Percentiles rank a stretch among this genome's conserved stretches.
Conservation (phyloP, 1,284 basidiomycete genomes). For the Ustilago lituana region DNA sequence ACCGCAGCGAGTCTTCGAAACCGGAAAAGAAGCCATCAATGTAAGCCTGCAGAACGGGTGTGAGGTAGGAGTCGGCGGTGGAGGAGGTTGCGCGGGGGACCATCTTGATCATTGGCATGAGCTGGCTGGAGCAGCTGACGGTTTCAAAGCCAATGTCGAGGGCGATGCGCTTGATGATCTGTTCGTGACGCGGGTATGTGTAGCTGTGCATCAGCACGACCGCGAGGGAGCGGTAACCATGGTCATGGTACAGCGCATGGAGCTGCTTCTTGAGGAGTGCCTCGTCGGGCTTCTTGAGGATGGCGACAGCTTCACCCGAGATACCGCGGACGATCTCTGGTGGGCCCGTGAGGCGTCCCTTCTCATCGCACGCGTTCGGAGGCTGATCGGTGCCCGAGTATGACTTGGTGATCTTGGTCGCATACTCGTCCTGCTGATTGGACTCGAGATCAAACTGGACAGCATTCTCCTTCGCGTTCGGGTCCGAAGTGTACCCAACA, state of each 20-base stretch:
- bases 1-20: conserved; percentile 78
- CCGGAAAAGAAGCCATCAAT: conserved; percentile 91
- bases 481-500: conserved; percentile 90
- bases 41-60: conserved; percentile 84
- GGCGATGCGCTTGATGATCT: conserved; percentile 78
- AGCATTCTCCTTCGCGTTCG: conserved; percentile 76
- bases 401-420: conserved; percentile 21
- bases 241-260: conserved; percentile 74
- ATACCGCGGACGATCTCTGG: conserved; percentile 80
- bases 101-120: conserved; percentile 90
- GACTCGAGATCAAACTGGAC: conserved; percentile 54
- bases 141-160: conserved; percentile 83
- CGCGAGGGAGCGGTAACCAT: conserved; percentile 84
- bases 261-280: conserved; percentile 71
- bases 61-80: conserved; percentile 95
- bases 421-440: conserved; percentile 1
- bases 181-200: conserved; percentile 85
- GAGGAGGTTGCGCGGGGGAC: conserved; percentile 90
- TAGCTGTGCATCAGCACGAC: conserved; percentile 91
- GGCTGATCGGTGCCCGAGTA: conserved; percentile 69
- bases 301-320: conserved; percentile 89
- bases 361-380: conserved; percentile 76
- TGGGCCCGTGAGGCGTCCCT: conserved; percentile 74
- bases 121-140: conserved; percentile 84
- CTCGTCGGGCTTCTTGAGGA: conserved; percentile 76